Conservation (phyloP, 2,329 filamentous ascomycete species). For the Purpureocillium takamizusanense region DNA sequence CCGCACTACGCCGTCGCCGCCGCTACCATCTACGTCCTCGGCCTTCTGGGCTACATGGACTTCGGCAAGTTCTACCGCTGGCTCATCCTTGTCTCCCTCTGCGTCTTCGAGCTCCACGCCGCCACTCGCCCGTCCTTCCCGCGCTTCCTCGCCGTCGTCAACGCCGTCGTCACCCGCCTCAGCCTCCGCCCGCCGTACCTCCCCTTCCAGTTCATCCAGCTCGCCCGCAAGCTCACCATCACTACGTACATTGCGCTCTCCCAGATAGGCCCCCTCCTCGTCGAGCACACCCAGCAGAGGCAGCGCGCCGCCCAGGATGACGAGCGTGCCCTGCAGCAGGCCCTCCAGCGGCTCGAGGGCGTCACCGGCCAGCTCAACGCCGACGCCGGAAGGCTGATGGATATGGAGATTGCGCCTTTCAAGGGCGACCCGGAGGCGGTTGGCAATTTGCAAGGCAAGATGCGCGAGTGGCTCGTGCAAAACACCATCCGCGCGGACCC, state of each 20-base stretch:
- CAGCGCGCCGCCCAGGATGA: constrained; percentile 21
- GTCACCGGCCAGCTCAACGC: constrained; percentile 50
- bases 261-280: constrained; percentile 65
- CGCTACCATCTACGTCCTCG: constrained; percentile 49
- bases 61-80: constrained; percentile 60
- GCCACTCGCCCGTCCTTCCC: constrained; percentile 47
- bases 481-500: constrained; percentile 73
- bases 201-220: constrained; percentile 73
- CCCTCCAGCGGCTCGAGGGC: constrained; percentile 57
- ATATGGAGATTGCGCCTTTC: constrained; percentile 75
- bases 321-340: constrained; percentile 47
- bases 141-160: constrained; percentile 32
- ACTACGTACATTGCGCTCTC: constrained; percentile 77
- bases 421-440: constrained; percentile 59
- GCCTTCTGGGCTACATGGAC: constrained; percentile 57
- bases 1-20: constrained; percentile 54
- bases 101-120: constrained; percentile 47
- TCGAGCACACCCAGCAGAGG: constrained; percentile 25
- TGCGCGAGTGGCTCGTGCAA: constrained; percentile 82
- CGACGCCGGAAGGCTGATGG: constrained; percentile 63
- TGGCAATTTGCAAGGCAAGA: constrained; percentile 50
- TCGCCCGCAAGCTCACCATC: constrained; percentile 67
- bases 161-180: constrained; percentile 30
- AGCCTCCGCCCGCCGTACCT: constrained; percentile 54
- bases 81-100: constrained; percentile 44